A percentile compares a stretch with the other conserved stretches of the same genome.
Conservation (phyloP, 2,329 filamentous ascomycete genomes). For the Pseudocercospora fijiensis region DNA sequence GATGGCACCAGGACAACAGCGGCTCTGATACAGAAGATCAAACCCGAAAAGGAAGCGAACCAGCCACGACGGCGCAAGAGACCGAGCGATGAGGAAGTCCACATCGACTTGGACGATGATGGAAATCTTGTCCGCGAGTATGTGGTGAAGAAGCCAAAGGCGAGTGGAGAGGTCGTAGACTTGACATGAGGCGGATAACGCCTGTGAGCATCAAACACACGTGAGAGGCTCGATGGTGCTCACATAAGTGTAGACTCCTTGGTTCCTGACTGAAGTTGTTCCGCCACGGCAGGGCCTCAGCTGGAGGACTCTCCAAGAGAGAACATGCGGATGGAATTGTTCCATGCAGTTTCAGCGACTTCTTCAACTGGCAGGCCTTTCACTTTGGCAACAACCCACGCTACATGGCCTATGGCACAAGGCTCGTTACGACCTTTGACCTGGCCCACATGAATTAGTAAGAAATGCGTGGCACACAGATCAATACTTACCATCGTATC, state of each 20-base stretch:
- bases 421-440: constrained; percentile 89
- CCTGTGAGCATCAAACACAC: neutral
- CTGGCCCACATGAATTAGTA: neutral
- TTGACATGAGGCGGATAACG: neutral
- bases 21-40: neutral
- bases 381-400: constrained; percentile 81
- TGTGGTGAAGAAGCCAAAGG: neutral
- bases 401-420: constrained; percentile 79
- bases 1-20: neutral
- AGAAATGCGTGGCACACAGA: neutral
- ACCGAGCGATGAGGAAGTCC: neutral
- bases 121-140: neutral
- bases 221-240: too few relatives aligned
- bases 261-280: neutral
- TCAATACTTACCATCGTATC: constrained; percentile 67
- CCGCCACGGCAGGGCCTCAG: neutral
- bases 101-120: constrained; percentile 21
- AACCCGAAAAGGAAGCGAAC: neutral
- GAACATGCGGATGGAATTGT: constrained; percentile 78
- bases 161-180: neutral
- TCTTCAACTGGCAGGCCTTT: constrained; percentile 78
- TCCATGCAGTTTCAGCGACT: constrained; percentile 82
- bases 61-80: neutral
- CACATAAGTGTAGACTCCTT: neutral
- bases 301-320: constrained; percentile 57